These are phyloP conservation scores for Chaetomiaceae sp. DNA, from an alignment of 2,329 filamentous ascomycete genomes.

Conservation along the genomic window DNA sequence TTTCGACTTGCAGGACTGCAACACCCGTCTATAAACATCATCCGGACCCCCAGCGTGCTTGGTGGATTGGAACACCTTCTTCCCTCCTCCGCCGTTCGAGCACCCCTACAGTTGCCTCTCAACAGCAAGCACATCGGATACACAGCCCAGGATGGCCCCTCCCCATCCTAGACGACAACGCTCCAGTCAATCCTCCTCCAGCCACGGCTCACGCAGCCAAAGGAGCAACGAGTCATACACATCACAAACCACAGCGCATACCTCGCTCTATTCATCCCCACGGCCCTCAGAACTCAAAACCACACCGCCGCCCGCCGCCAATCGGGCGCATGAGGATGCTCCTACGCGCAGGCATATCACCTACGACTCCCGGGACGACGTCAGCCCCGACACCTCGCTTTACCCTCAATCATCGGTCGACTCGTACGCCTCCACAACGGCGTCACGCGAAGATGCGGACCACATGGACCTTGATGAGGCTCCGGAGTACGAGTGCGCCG, in stretches of 20 bases:
- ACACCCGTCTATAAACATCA: slow-evolving; percentile 12
- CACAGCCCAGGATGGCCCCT: slow-evolving; percentile 27
- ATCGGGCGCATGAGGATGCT: slow-evolving; percentile 2
- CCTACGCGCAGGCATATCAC: slow-evolving; percentile 7
- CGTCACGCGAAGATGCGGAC: slow-evolving; percentile 53
- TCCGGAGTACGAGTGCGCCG: slow-evolving; percentile 28
- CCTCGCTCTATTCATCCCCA: slow-evolving; percentile 39
- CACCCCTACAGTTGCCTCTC: not conserved
- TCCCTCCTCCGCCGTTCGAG: slow-evolving; percentile 11
- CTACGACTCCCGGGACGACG: slow-evolving; percentile 22
- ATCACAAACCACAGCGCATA: slow-evolving; percentile 43
- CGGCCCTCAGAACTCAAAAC: slow-evolving; percentile 33
- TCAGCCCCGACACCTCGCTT: slow-evolving; percentile 24
- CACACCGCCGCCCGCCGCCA: slow-evolving; percentile 18
- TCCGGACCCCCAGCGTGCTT: not conserved
- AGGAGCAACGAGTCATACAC: slow-evolving; percentile 40
- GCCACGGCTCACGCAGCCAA: slow-evolving; percentile 33
- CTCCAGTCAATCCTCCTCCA: slow-evolving; percentile 33
- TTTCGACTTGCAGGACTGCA: not conserved
- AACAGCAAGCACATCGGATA: slow-evolving; percentile 3
- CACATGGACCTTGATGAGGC: slow-evolving; percentile 31
- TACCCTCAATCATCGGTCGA: slow-evolving; percentile 59
- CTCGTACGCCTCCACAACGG: slow-evolving; percentile 71
- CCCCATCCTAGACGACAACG: slow-evolving; percentile 31
- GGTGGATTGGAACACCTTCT: slow-evolving; percentile 10